Base-by-base conservation (phyloP, 164 flowering plant species). In the Magnolia changhungtana region DNA sequence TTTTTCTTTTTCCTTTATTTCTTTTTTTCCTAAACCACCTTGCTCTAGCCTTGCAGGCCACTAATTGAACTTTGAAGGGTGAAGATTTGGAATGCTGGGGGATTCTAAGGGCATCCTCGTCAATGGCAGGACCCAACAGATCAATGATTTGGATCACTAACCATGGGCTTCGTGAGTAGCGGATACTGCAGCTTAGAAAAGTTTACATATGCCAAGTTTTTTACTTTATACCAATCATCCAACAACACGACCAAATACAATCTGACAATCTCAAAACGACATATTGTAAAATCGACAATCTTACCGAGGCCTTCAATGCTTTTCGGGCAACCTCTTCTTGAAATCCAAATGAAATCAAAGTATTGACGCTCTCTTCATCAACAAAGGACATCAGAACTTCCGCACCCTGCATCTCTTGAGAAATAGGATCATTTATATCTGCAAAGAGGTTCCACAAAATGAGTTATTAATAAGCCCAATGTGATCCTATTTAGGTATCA, bases 321-420 rank as follows among this genome's bases (percentile, higher is more conserved):
- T 85, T 96, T 23, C 87, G 80, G 77, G 99, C 93, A 82, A 93
- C 27, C 21, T 82, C 90, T 88, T 90, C 98, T 70, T 78, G 81
- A 80, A 96, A 96, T 69, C 99, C 99, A 89, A 96, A 94, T 61
- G 97, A 88, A 61, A 93, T 78, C 84, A 96, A 78, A 58, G 90
- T 92, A 68, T 86, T 95, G 72, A 96, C 83, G 75, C 86, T 85
- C 19, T 91, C 89, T 81, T 89, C 97, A 80, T 96, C 98, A 80
- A 91, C 84, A 67, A 65, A 52, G 37, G 86, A 71, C 72, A 70
- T 75, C 18, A 74, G 24, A 9, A 58, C 77, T 71, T 78, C 84
- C 23, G 76, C 78, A 78, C 51, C 68, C 68, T 80, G 78, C 66
- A 81, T 79, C 13, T 75, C 87, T 72, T 83, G 84, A 21, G 89